These are phyloP conservation scores for Backusella australiensis DNA, from an alignment of 192 early-diverging fungal genomes.

Conservation along the genomic window DNA sequence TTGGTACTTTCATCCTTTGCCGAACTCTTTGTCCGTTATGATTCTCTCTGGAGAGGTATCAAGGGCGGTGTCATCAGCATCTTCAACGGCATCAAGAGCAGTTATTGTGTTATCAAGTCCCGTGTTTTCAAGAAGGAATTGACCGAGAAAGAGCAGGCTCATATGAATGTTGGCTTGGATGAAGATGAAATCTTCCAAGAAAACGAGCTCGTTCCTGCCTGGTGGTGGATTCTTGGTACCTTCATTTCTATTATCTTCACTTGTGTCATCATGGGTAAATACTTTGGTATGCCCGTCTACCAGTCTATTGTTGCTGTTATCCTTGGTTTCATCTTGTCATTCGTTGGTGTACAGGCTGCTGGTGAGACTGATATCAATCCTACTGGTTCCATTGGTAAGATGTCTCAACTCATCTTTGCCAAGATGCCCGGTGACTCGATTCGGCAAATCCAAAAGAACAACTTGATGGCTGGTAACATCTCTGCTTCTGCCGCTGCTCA, in stretches of 20 bases:
- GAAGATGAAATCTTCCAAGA: slow-evolving; percentile 40
- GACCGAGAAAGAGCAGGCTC: slow-evolving; percentile 8
- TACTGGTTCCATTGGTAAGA: slow-evolving; percentile 61
- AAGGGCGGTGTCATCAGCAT: slow-evolving; percentile 27
- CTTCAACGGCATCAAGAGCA: not conserved
- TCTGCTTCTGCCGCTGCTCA: slow-evolving; percentile 54
- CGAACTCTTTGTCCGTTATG: slow-evolving; percentile 51
- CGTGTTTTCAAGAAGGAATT: slow-evolving; percentile 9
- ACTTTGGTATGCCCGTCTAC: slow-evolving; percentile 57
- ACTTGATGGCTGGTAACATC: slow-evolving; percentile 63
- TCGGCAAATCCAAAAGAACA: slow-evolving; percentile 46
- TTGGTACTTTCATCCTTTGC: slow-evolving; percentile 66
- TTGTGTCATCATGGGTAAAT: slow-evolving; percentile 49
- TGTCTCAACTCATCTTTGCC: slow-evolving; percentile 64
- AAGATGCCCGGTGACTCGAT: slow-evolving; percentile 42
- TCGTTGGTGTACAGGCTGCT: slow-evolving; percentile 61
- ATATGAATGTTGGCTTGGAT: slow-evolving; percentile 16
- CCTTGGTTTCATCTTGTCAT: slow-evolving; percentile 61
- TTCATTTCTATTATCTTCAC: slow-evolving; percentile 53
- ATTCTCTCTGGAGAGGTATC: slow-evolving; percentile 44
- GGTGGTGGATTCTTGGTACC: slow-evolving; percentile 55
- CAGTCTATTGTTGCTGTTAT: slow-evolving; percentile 60
- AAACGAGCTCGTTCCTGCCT: slow-evolving; percentile 51
- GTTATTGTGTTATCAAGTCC: slow-evolving; percentile 11
- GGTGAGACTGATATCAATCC: slow-evolving; percentile 72